Conservation (phyloP, 2,329 filamentous ascomycete genomes). For the Graphium sp. region DNA sequence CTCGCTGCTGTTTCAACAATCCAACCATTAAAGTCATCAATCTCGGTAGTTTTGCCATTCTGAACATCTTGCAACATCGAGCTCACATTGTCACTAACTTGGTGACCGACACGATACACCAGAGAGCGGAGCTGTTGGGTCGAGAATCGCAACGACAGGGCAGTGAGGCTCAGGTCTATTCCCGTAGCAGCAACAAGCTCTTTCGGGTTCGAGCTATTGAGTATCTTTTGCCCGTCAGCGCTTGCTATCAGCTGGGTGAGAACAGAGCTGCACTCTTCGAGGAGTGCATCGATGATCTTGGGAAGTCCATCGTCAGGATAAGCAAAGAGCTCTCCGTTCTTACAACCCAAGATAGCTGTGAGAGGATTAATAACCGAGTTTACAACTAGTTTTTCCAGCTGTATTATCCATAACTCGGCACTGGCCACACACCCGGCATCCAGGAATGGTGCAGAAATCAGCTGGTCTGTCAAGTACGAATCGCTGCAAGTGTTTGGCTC, state of each 20-base stretch:
- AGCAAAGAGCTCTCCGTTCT: conserved; percentile 62
- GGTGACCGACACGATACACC: conserved; percentile 27
- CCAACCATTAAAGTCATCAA: conserved; percentile 44
- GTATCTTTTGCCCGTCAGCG: conserved; percentile 1
- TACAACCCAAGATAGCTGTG: conserved; percentile 60
- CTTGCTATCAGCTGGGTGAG: conserved; percentile 20
- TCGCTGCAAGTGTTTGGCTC: conserved; percentile 3
- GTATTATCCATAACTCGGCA: conserved; percentile 35
- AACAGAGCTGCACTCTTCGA: conserved; percentile 61
- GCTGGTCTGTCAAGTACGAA: conserved; percentile 9
- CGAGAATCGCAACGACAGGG: conserved; percentile 23
- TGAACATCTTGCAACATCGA: conserved; percentile 45
- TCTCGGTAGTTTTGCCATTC: conserved; percentile 33
- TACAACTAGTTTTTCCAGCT: conserved; percentile 73
- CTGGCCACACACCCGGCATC: conserved; percentile 19
- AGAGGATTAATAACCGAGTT: conserved; percentile 74
- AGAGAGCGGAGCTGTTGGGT: conserved; percentile 20
- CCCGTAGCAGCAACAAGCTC: conserved; percentile 2
- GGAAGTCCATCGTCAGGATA: conserved; percentile 13
- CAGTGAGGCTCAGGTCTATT: conserved; percentile 9
- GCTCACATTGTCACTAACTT: conserved; percentile 35
- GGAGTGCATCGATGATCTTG: conserved; percentile 47
- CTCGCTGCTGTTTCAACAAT: conserved; percentile 27
- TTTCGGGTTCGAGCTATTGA: conserved; percentile 1
- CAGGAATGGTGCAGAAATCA: conserved; percentile 25